Conservation (phyloP, 108 stramenopile species). For the Cyclotella baltica region DNA sequence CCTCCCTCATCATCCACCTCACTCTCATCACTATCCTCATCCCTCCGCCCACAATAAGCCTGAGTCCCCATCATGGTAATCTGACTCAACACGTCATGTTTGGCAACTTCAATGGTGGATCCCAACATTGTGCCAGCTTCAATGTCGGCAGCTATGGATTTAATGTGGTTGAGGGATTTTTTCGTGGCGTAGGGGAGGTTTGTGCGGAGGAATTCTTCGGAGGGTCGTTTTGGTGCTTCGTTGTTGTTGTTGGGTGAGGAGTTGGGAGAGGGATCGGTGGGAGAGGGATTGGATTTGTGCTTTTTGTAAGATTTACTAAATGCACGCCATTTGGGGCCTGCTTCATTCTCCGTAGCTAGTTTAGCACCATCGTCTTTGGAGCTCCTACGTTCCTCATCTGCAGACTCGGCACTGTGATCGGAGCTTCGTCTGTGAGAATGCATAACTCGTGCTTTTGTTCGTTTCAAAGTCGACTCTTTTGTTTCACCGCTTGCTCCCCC, state of each 20-base stretch:
- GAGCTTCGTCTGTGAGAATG: too few relatives aligned
- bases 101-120: background rate
- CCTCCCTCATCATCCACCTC: background rate
- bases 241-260: background rate
- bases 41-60: background rate
- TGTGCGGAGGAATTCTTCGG: background rate
- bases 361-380: background rate
- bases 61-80: constrained; percentile 3
- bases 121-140: background rate
- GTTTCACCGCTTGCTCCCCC: background rate
- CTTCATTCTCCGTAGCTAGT: background rate
- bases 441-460: too few relatives aligned
- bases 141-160: background rate
- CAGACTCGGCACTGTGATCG: too few relatives aligned
- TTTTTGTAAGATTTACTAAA: background rate
- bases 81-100: background rate
- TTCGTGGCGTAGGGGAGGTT: background rate
- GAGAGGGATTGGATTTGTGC: background rate
- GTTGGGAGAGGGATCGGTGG: background rate
- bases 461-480: too few relatives aligned
- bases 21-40: background rate
- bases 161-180: background rate
- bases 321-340: background rate
- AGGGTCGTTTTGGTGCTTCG: background rate
- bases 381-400: background rate